Evolutionary conservation across 2,329 filamentous ascomycete genomes (phyloP).

Genomic region (Monilinia aucupariae): DNA sequence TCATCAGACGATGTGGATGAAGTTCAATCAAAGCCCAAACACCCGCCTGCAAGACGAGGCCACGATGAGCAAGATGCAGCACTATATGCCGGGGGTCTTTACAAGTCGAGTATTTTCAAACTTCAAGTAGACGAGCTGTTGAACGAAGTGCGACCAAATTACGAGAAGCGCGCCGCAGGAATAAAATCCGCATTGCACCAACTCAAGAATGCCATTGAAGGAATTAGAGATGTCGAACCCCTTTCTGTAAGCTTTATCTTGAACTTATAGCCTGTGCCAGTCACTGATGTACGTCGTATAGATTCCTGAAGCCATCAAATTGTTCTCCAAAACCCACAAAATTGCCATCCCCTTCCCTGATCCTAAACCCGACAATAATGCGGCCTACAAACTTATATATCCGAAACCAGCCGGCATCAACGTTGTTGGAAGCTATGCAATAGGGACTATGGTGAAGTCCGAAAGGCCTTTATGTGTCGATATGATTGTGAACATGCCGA

Average conservation of each 20-base stretch:
- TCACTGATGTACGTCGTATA: constrained; percentile 35
- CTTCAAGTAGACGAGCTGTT: constrained; percentile 61
- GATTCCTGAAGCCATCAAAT: constrained; percentile 63
- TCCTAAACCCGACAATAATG: constrained; percentile 69
- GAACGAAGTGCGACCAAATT: constrained; percentile 50
- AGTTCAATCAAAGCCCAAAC: constrained; percentile 13
- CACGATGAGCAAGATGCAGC: constrained; percentile 33
- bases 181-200: constrained; percentile 50
- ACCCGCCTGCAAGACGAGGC: constrained; percentile 21
- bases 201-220: constrained; percentile 53
- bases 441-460: constrained; percentile 65
- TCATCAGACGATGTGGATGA: constrained; percentile 24
- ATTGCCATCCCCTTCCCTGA: constrained; percentile 78
- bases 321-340: constrained; percentile 60
- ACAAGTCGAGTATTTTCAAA: constrained; percentile 63
- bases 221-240: constrained; percentile 46
- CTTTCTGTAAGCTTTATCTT: constrained; percentile 37
- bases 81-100: constrained; percentile 42
- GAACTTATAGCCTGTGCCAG: not conserved
- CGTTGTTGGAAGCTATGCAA: constrained; percentile 80
- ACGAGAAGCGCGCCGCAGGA: constrained; percentile 49
- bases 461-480: constrained; percentile 61
- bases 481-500: constrained; percentile 82
- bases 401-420: constrained; percentile 72
- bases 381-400: constrained; percentile 77